Percentiles rank a stretch among this genome's conserved stretches.
Conservation (phyloP, 2,329 filamentous ascomycete species). For the Xylaria digitata region DNA sequence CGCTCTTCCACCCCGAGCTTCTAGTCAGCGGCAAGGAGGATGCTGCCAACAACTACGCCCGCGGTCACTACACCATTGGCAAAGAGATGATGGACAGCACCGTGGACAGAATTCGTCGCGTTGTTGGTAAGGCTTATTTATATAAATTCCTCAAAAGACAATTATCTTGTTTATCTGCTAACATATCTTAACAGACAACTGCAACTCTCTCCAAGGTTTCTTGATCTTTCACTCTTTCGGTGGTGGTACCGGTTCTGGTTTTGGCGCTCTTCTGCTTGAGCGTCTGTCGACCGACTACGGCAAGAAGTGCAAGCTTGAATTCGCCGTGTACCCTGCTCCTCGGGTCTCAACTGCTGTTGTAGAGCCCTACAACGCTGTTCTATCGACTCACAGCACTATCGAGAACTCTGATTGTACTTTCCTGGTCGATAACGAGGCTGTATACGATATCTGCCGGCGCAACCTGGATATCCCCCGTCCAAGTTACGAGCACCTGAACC, state of each 20-base stretch:
- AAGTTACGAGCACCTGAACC: constrained; percentile 77
- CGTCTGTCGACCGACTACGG: constrained; percentile 78
- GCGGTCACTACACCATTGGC: constrained; percentile 80
- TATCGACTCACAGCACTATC: constrained; percentile 80
- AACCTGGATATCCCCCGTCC: constrained; percentile 77
- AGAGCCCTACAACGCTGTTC: constrained; percentile 79
- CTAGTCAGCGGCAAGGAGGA: constrained; percentile 81
- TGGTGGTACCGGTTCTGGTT: constrained; percentile 78
- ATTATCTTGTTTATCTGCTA: constrained; percentile 33
- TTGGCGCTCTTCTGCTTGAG: constrained; percentile 77
- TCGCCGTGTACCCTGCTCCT: constrained; percentile 77
- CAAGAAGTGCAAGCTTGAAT: constrained; percentile 83
- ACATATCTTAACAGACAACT: constrained; percentile 68
- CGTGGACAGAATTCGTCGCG: constrained; percentile 76
- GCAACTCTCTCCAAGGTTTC: constrained; percentile 78
- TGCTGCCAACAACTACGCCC: constrained; percentile 81
- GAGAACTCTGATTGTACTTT: constrained; percentile 85
- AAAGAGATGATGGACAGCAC: constrained; percentile 80
- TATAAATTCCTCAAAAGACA: neutral
- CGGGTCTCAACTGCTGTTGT: constrained; percentile 77
- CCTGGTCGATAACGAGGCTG: constrained; percentile 79
- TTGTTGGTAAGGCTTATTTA: constrained; percentile 65
- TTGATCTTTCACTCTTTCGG: constrained; percentile 81
- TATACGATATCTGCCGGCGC: constrained; percentile 80
- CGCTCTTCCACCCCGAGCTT: constrained; percentile 78